A percentile compares a stretch with the other conserved stretches of the same genome.
These are phyloP conservation scores for Rhododendron simsii DNA, from an alignment of 148 eudicot species.

Conservation along the genomic window DNA sequence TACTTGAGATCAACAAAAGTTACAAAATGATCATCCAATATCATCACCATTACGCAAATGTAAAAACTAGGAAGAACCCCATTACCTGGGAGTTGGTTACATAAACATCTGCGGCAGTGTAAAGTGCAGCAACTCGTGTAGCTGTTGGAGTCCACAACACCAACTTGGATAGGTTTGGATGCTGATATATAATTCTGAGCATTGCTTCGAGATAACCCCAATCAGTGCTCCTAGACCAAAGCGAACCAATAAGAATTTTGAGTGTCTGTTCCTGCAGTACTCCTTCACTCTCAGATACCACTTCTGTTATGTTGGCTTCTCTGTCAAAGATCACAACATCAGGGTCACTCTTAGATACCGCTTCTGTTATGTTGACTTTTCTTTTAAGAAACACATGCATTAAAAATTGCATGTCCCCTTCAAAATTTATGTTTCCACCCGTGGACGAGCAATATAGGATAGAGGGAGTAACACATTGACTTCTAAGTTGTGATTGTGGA, in stretches of 20 bases:
- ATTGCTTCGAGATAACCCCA: constrained; percentile 65
- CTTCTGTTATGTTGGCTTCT: constrained; percentile 8
- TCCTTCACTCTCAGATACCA: constrained; percentile 25
- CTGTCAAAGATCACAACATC: constrained; percentile 10
- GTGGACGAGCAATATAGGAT: no score
- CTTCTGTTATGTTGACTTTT: constrained; percentile 9
- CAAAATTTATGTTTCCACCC: no score
- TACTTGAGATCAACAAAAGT: no score
- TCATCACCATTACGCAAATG: no score
- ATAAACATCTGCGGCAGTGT: constrained; percentile 96
- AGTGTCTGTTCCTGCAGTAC: constrained; percentile 22
- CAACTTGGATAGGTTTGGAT: constrained; percentile 59
- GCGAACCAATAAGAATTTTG: constrained; percentile 85
- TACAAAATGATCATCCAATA: no score
- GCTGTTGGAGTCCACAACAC: constrained; percentile 91
- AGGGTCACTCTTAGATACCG: constrained; percentile 14
- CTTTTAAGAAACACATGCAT: not conserved
- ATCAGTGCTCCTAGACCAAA: constrained; percentile 94
- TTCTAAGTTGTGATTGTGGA: not conserved
- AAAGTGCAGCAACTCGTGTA: constrained; percentile 84
- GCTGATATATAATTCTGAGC: constrained; percentile 47
- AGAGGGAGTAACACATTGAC: no score
- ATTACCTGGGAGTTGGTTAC: constrained; percentile 83
- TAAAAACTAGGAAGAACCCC: not conserved
- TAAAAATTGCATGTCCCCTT: no score